Conservation (phyloP, 2,329 filamentous ascomycete genomes). For the Venturia aucupariae region DNA sequence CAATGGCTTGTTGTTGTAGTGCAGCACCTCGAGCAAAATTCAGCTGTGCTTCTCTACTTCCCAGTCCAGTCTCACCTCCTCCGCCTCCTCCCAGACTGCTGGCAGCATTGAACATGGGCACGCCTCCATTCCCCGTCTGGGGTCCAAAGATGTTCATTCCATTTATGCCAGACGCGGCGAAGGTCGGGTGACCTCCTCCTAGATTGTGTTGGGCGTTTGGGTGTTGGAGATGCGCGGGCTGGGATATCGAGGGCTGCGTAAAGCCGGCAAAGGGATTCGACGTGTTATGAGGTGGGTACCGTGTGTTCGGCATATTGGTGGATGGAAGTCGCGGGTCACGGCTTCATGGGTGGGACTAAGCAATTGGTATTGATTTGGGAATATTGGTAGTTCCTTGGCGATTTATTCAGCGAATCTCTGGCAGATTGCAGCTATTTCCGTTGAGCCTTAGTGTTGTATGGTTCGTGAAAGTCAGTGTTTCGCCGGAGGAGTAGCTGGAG, state of each 20-base stretch:
- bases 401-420: not conserved
- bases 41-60: conserved; percentile 79
- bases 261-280: conserved; percentile 51
- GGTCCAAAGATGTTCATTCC: conserved; percentile 17
- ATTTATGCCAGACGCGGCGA: conserved; percentile 9
- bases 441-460: not conserved
- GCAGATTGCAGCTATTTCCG: not conserved
- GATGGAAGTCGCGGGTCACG: not conserved
- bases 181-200: conserved; percentile 13
- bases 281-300: conserved; percentile 49
- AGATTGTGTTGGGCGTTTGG: conserved; percentile 19
- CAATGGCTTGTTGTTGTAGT: conserved; percentile 39
- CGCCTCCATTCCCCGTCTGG: conserved; percentile 46
- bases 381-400: not conserved
- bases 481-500: not conserved
- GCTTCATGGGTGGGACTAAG: not conserved
- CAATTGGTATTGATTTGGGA: not conserved
- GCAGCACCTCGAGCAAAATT: conserved; percentile 69
- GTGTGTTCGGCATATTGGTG: conserved; percentile 46
- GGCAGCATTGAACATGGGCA: not conserved
- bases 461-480: not conserved
- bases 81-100: conserved; percentile 39
- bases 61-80: conserved; percentile 56
- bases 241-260: conserved; percentile 25
- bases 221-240: conserved; percentile 33